These are phyloP conservation scores for Eutypa lata DNA, from an alignment of 2,329 filamentous ascomycete genomes.

Conservation along the genomic window DNA sequence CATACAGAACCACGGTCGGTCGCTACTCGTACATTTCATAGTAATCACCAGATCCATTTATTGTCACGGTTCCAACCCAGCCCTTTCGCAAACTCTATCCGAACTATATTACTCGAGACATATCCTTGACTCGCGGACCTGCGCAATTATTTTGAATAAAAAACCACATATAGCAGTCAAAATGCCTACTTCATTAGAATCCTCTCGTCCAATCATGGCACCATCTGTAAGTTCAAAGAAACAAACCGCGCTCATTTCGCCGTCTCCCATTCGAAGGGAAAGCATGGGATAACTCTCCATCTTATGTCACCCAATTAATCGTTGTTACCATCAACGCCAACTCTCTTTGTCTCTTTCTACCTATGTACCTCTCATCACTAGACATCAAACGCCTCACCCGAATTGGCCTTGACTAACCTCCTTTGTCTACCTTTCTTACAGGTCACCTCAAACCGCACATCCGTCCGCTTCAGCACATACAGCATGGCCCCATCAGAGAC, in stretches of 20 bases:
- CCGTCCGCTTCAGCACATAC: slow-evolving; percentile 58
- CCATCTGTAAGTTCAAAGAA: slow-evolving; percentile 54
- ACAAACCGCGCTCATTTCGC: slow-evolving; percentile 4
- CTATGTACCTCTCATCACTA: too few species aligned
- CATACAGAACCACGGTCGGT: too few species aligned
- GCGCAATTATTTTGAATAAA: not conserved
- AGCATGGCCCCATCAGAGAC: slow-evolving; percentile 61
- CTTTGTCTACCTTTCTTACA: slow-evolving; percentile 2
- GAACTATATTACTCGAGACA: not conserved
- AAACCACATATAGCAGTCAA: slow-evolving; percentile 6
- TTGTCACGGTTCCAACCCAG: not conserved
- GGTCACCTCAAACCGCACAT: slow-evolving; percentile 44
- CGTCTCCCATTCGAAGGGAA: not conserved
- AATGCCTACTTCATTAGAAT: slow-evolving; percentile 60
- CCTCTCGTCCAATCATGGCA: slow-evolving; percentile 60
- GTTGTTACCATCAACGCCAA: not conserved
- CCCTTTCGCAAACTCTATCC: not conserved
- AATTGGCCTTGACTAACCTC: slow-evolving; percentile 1
- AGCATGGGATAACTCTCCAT: not conserved
- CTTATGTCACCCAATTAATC: slow-evolving; percentile 2
- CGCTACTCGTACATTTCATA: too few species aligned
- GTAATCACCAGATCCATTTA: not conserved
- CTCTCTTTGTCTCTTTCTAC: not conserved
- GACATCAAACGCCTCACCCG: not conserved
- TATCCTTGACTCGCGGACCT: not conserved